These are phyloP conservation scores for Cucumis cinereus DNA, from an alignment of 306 rosid genomes.

Conservation along the genomic window DNA sequence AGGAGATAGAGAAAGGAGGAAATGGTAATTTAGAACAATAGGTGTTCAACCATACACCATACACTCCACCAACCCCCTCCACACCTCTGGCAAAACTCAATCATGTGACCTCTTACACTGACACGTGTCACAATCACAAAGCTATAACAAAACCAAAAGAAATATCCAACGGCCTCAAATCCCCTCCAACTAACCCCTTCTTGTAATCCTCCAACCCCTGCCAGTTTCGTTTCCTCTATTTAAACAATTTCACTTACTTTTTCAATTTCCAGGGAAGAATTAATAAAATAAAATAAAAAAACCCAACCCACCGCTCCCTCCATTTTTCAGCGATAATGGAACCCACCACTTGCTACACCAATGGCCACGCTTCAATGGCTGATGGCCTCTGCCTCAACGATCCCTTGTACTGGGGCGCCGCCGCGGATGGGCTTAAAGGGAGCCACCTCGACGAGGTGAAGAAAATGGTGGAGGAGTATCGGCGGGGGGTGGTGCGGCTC, in stretches of 20 bases:
- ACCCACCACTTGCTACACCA: neutral
- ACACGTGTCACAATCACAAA: neutral
- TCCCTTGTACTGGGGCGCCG: neutral
- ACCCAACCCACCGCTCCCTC: neutral
- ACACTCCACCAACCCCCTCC: slow-evolving; percentile 3
- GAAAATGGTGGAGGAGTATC: slow-evolving; percentile 1
- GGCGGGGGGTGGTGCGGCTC: neutral
- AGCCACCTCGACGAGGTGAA: slow-evolving; percentile 6
- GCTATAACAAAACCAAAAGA: neutral
- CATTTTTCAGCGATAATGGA: neutral
- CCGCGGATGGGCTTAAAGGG: neutral
- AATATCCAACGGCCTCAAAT: neutral
- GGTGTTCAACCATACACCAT: slow-evolving; percentile 4
- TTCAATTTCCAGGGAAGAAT: too few species aligned
- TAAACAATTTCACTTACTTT: neutral
- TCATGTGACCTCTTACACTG: neutral
- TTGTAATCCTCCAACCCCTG: neutral
- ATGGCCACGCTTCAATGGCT: neutral
- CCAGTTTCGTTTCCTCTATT: neutral
- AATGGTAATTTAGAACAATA: neutral
- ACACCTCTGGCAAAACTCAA: neutral
- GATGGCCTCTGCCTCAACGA: neutral
- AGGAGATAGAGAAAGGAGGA: neutral
- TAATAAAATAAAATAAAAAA: too few species aligned
- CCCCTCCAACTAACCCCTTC: slow-evolving; percentile 3